Conservation (phyloP, 2,329 filamentous ascomycete species). For the Metarhizium rileyi region DNA sequence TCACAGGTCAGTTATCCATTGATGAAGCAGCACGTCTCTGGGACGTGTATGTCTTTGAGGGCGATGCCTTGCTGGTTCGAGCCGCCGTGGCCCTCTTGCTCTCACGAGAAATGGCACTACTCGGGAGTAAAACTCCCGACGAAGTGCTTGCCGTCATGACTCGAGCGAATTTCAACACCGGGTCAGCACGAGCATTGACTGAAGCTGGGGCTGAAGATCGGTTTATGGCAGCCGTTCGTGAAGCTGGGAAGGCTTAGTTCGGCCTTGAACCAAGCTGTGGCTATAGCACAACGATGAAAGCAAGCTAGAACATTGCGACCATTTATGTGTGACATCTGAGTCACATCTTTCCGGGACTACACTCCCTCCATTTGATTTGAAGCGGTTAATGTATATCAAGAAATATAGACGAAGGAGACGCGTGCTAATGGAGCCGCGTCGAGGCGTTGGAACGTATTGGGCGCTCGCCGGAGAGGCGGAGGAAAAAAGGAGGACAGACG, state of each 20-base stretch:
- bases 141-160: conserved; percentile 33
- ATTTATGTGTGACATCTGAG: not conserved
- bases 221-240: conserved; percentile 25
- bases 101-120: conserved; percentile 40
- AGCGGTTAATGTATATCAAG: conserved; percentile 17
- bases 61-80: conserved; percentile 60
- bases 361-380: conserved; percentile 8
- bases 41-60: conserved; percentile 79
- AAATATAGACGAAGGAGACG: conserved; percentile 10
- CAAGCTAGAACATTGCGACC: not conserved
- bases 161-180: conserved; percentile 18
- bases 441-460: conserved; percentile 10
- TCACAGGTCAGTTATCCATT: conserved; percentile 52
- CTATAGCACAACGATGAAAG: not conserved
- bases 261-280: not conserved
- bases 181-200: conserved; percentile 26
- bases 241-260: conserved; percentile 23
- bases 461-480: not conserved
- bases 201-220: conserved; percentile 38
- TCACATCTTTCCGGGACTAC: conserved; percentile 2
- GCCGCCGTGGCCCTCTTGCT: conserved; percentile 60
- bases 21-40: conserved; percentile 65
- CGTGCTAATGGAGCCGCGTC: conserved; percentile 1
- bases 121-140: conserved; percentile 33
- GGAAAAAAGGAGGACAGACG: not conserved